phyloP scores from a whole-genome alignment of 108 stramenopile genomes.

The Skeletonema grethae region DNA sequence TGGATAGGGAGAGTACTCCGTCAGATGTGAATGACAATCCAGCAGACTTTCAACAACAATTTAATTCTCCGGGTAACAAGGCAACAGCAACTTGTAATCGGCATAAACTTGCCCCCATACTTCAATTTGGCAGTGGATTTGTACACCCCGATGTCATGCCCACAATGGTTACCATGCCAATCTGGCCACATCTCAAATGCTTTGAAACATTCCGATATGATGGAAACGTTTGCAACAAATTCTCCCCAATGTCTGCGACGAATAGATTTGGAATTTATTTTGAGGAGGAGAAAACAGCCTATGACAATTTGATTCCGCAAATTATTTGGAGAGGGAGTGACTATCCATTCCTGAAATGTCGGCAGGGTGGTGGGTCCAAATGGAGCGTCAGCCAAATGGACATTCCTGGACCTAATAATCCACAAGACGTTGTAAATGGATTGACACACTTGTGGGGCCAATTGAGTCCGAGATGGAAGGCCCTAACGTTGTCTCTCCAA shows the following conservation, averaged over 20 bases:
- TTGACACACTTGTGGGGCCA: constrained; percentile 22
- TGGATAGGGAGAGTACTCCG: background rate
- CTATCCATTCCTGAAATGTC: constrained; percentile 8
- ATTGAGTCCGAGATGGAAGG: constrained; percentile 44
- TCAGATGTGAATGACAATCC: background rate
- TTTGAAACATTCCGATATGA: background rate
- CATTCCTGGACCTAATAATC: background rate
- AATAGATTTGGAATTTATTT: constrained; percentile 5
- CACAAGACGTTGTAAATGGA: background rate
- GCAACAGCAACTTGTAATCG: background rate
- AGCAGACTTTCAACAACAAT: background rate
- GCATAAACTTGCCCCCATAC: background rate
- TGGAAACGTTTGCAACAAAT: background rate
- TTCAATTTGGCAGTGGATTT: constrained; percentile 8
- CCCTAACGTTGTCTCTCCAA: constrained; percentile 31
- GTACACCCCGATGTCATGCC: background rate
- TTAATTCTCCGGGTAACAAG: background rate
- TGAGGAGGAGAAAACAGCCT: background rate
- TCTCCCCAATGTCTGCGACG: background rate
- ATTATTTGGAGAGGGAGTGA: constrained; percentile 7
- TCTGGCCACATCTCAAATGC: background rate
- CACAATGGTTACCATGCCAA: constrained; percentile 2
- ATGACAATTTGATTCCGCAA: background rate
- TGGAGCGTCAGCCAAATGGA: background rate
- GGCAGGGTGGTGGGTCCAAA: background rate